Base-by-base conservation (phyloP, 2,329 filamentous ascomycete genomes). In the Rutstroemia sydowiana region DNA sequence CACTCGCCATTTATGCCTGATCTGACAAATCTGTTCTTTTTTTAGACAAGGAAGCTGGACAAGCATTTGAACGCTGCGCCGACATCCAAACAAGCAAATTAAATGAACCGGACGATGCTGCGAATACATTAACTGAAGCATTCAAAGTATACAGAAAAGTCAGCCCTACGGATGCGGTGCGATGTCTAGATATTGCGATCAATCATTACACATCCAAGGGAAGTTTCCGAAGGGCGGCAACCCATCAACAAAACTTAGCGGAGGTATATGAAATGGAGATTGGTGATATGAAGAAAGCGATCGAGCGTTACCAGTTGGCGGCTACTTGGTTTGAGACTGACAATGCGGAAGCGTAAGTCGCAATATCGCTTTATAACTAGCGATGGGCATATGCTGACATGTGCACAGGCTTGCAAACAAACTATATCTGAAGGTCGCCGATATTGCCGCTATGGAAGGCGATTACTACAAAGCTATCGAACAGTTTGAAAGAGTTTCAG, bases 61-160 rank as follows among this genome's bases (percentile, higher is more conserved):
- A 86, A 64, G 84, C 89, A 11, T 95, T 95, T 60, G 89, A 95
- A 68, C 80, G 84, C 69, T 89, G 89, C 11, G 92, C 90, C n/a
- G 70, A 78, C 40, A 84, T 97, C 54, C 88, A 95, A 69, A 79
- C 74, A 45, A 78, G 83, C 59, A 84, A 91, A 63, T 79, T 97
- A 46, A 95, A 90, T 66, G 91, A 97, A 66, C 88, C 87, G 39
- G 88, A 95, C 67, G 93, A 97, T 67, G 89, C 90, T 44, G 91
- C 92, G 58, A 95, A 95, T 71, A 85, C 86, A 44, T 75, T 90
- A 55, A 81, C 85, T 64, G 91, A 97, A 69, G 93, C 93, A 48
- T 97, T 91, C 79, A 96, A 97, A 75, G 86, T 89, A 55, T 97
- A 96, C 73, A 81, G 85, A 63, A 95, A 90, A 71, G 83, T 87